Base-by-base conservation (phyloP, 2,329 filamentous ascomycete genomes). In the Penicillium fuscoglaucum region DNA sequence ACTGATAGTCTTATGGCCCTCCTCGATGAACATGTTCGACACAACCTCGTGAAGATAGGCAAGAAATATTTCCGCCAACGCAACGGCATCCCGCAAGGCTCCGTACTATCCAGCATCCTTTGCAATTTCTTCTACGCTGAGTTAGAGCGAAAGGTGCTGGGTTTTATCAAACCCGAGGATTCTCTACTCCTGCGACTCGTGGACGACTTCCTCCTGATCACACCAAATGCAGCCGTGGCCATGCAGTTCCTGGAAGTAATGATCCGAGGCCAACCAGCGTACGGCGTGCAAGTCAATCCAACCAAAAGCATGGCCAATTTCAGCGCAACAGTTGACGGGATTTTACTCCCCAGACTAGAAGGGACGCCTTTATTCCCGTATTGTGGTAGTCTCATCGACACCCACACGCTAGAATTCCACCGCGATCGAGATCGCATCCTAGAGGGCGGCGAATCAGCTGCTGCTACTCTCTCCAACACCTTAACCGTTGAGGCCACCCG, bases 121-220 rank as follows among this genome's bases (percentile, higher is more conserved):
- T 98, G 95, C 80, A 98, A 92, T 75, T 93, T 96, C 76, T 97
- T 98, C 74, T 99, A 99, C 71, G 93, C 90, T 6, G 87, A 95
- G 61, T 83, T 98, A 1, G 95, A 99, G 74, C 76, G 76, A 7
- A 81, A 86, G 28, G 79, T 88, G 15, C 79, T 98, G 2, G 71
- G 69, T 0, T 98, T 97, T 69, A 75, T 95, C 2, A 66, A 80
- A 17, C 69, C 76, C 0, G 70, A 74, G n/a, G 79, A 88, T 35
- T 88, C 84, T 49, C 75, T 97, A 3, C 79, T 99, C 8, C 75
- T 98, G 52, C 84, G 95, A 17, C 82, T 97, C 10, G 90, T 96
- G 43, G 95, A 99, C 66, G 95, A 99, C 69, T 99, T 98, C 66
- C 80, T 98, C 5, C 84, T 99, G 46, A 87, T 99, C 68, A 96